Evolutionary conservation across 2,329 filamentous ascomycete species (phyloP), one percentile per base, ranked within the genome.

Genomic region (Trichoderma citrinoviride): DNA sequence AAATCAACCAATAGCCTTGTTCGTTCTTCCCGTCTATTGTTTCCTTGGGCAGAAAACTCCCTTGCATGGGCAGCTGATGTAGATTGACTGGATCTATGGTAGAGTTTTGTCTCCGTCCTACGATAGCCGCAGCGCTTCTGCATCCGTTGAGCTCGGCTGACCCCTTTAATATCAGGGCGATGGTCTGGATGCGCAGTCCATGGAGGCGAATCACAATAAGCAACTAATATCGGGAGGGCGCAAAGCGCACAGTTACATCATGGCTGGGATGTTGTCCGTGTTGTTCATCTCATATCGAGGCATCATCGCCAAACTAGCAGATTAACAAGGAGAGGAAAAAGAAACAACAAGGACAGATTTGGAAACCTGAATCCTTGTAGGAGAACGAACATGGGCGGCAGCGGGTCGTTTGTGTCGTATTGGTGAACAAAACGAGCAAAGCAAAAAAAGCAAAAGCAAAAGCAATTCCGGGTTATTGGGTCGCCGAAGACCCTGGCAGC

Each of bases 131-230:
- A 41, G n/a, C 21, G 5, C n/a, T n/a, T n/a, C n/a, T n/a, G n/a
- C 23, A 12, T 33, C 17, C 17, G 17, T 33, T 23, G 23, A 44
- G 17, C 17, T 17, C 41, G 17, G 8, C 33, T 37, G 47, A 19
- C 23, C 44, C 29, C 29, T 21, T 50, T 61, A 43, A 43, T 21
- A 17, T 27, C 49, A 17, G 23, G 7, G 17, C n/a, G n/a, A 41
- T 27, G 33, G 2, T 12, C 14, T 14, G 27, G 1, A 29, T 37
- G 4, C 5, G 5, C 5, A 37, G 57, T n/a, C 21, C 47, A 52
- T 52, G 46, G 23, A 37, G 37, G 33, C 57, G 37, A 52, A 43
- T 61, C 47, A 41, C 47, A 41, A 60, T 15, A 50, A 60, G 57
- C 37, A 44, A 43, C 0, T 37, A 37, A 12, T 14, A n/a, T 44